phyloP scores from a whole-genome alignment of 257 asterid genomes.

The Capsicum baccatum region DNA sequence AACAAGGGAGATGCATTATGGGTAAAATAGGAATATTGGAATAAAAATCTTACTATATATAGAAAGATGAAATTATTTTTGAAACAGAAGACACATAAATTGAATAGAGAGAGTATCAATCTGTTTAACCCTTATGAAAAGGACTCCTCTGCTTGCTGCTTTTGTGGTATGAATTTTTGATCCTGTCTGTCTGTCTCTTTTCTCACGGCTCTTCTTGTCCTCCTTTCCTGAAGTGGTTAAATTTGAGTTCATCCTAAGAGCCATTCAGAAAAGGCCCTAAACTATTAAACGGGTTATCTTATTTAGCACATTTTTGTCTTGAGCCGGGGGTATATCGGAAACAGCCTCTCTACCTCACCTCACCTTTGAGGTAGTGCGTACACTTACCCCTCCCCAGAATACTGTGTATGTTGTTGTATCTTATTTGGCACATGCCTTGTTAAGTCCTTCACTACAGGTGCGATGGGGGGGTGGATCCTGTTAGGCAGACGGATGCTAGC shows the following conservation, averaged over 20 bases:
- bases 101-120: background rate
- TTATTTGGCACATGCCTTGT: conserved; percentile 19
- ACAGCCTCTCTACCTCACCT: too few relatives aligned
- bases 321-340: too few relatives aligned
- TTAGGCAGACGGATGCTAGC: background rate
- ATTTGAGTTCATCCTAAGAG: conserved; percentile 16
- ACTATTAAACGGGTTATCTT: background rate
- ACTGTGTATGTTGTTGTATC: background rate
- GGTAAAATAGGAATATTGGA: background rate
- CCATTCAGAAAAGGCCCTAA: background rate
- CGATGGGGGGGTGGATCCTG: background rate
- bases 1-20: background rate
- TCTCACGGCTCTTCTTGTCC: conserved; percentile 20
- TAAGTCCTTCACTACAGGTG: conserved; percentile 16
- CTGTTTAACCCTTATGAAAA: background rate
- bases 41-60: background rate
- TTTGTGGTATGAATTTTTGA: conserved; percentile 17
- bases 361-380: too few relatives aligned
- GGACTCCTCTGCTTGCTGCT: conserved; percentile 9
- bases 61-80: background rate
- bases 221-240: background rate
- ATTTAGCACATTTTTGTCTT: background rate
- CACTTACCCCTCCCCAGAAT: too few relatives aligned
- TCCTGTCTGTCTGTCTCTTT: background rate
- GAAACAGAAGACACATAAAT: background rate